Base-by-base conservation (phyloP, 441 rosid genomes). In the Erysimum cheiri region DNA sequence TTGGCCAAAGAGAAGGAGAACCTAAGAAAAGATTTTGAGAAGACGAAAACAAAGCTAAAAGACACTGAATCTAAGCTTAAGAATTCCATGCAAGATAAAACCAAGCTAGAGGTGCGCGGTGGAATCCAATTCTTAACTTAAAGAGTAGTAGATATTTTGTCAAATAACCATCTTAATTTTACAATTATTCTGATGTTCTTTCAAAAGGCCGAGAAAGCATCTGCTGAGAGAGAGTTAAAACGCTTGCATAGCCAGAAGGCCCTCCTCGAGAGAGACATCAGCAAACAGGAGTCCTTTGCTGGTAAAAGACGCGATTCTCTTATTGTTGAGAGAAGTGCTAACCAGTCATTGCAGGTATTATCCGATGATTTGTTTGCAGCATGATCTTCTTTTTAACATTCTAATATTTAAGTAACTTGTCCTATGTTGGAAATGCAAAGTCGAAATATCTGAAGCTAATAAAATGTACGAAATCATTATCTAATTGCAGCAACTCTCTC, bases 51-150 rank as follows among this genome's bases (percentile, higher is more conserved):
- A 65, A 94, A 84, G 84, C 83, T 94, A 70, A 90, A 90, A 77
- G 98, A 94, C 78, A 85, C 85, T 5, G 99, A 91, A 78, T 88
- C 78, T 73, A 94, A 87, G 82, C 90, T 94, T 52, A 91, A 81
- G 86, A 94, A 77, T 85, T 83, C 57, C 63, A 80, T 92, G 72
- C 99, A 94, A 81, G 96, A 94, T 80, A 94, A 90, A 82, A 94
- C 97, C 60, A 94, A 90, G 84, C 87, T 94, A 71, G 99, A 94
- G 99, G 99, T 93, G 63, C 7, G 26, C 40, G 11, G 46, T 52
- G 28, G 63, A 55, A 60, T 37, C 33, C 28, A 53, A 52, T 58
- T 19, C 41, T 10, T 69, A 69, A 11, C 36, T 37, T 64, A 31
- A 67, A 13, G 14, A 59, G 32, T 49, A 47, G 13, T n/a, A 44